Conservation (phyloP, 441 rosid species). For the Gossypium schwendimanii region DNA sequence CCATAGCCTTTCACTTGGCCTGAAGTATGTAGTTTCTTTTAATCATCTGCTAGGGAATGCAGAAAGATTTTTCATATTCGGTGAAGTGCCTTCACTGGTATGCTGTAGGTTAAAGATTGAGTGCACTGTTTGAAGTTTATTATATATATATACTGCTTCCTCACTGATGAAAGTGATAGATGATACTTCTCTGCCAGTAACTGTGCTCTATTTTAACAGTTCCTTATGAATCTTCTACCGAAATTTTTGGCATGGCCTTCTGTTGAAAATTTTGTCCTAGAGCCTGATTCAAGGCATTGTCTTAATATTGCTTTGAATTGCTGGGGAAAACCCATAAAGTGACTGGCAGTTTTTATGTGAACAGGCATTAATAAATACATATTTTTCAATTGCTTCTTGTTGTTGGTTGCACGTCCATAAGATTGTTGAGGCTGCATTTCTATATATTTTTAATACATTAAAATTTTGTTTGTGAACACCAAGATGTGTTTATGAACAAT, state of each 20-base stretch:
- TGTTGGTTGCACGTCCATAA: background rate
- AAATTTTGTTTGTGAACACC: background rate
- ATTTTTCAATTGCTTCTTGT: background rate
- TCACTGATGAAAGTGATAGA: background rate
- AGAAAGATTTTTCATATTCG: slow-evolving; percentile 7
- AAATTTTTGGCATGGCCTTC: background rate
- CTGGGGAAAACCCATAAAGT: background rate
- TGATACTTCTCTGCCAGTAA: background rate
- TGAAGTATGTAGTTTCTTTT: slow-evolving; percentile 3
- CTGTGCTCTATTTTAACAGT: background rate
- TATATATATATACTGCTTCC: background rate
- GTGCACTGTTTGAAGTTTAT: background rate
- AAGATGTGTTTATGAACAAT: background rate
- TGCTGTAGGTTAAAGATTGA: background rate
- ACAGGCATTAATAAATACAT: background rate
- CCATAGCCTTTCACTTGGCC: background rate
- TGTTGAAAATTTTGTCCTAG: background rate
- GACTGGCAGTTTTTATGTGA: background rate
- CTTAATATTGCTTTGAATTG: background rate
- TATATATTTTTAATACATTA: background rate
- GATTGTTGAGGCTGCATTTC: background rate
- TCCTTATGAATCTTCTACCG: background rate
- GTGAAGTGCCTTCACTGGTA: background rate
- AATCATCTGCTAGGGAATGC: background rate
- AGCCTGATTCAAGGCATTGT: background rate